Percentiles rank a stretch among this genome's conserved stretches.
Evolutionary conservation across 805 yeast genomes (phyloP).

Genomic region (Wickerhamomyces rabaulensis): DNA sequence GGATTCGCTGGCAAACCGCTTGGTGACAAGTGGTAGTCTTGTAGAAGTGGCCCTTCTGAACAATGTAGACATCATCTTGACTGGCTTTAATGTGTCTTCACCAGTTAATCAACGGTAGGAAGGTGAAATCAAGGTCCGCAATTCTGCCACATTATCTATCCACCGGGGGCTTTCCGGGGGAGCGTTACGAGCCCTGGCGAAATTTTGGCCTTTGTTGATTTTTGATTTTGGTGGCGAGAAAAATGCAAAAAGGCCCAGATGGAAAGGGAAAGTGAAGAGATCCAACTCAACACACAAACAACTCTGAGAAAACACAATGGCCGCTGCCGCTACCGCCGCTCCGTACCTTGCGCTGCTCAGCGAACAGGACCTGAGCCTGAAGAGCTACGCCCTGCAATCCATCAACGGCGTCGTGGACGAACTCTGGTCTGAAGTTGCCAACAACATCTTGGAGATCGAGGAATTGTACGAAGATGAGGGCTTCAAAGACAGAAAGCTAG

Average conservation of each 20-base stretch:
- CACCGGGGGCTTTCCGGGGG: background rate
- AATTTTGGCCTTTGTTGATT: background rate
- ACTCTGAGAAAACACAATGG: conserved; percentile 1
- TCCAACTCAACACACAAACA: background rate
- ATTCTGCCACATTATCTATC: background rate
- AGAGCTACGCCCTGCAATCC: conserved; percentile 78
- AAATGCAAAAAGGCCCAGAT: background rate
- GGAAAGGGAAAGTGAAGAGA: background rate
- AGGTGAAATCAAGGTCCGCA: background rate
- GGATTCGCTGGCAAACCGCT: conserved; percentile 11
- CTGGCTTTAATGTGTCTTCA: background rate
- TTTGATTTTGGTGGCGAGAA: background rate
- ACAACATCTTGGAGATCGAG: conserved; percentile 81
- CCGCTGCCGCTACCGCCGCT: conserved; percentile 71
- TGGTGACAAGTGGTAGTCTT: background rate
- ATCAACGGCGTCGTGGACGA: conserved; percentile 81
- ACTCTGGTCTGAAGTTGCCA: conserved; percentile 96
- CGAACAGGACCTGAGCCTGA: conserved; percentile 74
- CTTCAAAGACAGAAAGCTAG: conserved; percentile 73
- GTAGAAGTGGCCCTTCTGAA: background rate
- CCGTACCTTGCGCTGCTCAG: conserved; percentile 85
- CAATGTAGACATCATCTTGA: background rate
- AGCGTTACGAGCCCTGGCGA: background rate
- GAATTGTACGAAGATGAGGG: conserved; percentile 81
- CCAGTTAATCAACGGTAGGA: too few species aligned